Conservation (phyloP, 139 green algal species). For the Edaphochlamys debaryana region DNA sequence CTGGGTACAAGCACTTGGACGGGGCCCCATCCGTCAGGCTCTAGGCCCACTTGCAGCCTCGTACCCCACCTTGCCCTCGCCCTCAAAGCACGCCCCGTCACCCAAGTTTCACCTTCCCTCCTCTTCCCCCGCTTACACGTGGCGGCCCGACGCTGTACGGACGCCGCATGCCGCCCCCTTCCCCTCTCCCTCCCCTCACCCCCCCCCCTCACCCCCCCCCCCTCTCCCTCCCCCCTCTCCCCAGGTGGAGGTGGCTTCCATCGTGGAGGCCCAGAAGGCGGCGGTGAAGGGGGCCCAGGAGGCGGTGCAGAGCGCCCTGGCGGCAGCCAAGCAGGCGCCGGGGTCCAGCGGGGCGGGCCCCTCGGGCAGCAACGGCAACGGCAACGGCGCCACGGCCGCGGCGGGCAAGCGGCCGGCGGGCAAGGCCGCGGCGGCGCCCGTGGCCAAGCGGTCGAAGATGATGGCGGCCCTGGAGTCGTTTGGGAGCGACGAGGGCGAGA, state of each 20-base stretch:
- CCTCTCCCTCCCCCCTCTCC: neutral
- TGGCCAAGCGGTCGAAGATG: slow-evolving; percentile 42
- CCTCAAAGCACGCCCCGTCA: too few species aligned
- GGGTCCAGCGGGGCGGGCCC: neutral
- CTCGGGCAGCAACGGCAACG: neutral
- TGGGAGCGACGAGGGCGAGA: slow-evolving; percentile 2
- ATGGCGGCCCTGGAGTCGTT: slow-evolving; percentile 50
- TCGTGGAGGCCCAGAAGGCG: slow-evolving; percentile 56
- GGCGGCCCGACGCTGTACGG: too few species aligned
- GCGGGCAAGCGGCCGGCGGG: slow-evolving; percentile 20
- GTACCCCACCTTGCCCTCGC: too few species aligned
- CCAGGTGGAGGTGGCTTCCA: slow-evolving; percentile 65
- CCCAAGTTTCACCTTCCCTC: too few species aligned
- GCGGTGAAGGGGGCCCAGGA: slow-evolving; percentile 48
- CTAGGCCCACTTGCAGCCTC: too few species aligned
- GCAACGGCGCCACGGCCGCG: neutral
- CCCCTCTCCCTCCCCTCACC: too few species aligned
- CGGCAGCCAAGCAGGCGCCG: slow-evolving; percentile 40
- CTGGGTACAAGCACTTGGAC: too few species aligned
- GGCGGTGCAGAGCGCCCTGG: slow-evolving; percentile 53
- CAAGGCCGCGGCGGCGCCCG: neutral
- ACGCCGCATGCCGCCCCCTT: too few species aligned
- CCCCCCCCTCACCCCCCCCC: too few species aligned
- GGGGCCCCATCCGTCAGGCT: too few species aligned
- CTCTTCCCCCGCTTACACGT: too few species aligned